A percentile compares a stretch with the other conserved stretches of the same genome.
Conservation (phyloP, 2,329 filamentous ascomycete species). For the Colletotrichum sp. region DNA sequence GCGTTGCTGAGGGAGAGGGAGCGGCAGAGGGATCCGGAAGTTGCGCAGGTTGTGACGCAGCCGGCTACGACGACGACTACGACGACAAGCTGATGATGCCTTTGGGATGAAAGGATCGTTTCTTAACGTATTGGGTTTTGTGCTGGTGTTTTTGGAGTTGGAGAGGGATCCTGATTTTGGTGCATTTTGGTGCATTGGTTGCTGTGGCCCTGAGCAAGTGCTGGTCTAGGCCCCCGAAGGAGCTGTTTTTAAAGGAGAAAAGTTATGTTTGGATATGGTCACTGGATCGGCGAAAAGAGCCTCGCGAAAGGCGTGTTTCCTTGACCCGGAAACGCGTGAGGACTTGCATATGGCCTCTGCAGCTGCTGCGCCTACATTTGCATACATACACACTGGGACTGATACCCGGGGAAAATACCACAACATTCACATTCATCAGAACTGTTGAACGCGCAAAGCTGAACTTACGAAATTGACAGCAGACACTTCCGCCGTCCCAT, state of each 20-base stretch:
- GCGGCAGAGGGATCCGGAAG: neutral
- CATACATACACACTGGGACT: neutral
- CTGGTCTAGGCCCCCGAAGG: constrained; percentile 3
- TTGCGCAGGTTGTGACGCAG: neutral
- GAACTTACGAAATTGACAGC: no score
- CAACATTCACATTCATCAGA: neutral
- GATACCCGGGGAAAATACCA: neutral
- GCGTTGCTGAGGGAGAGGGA: neutral
- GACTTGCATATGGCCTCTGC: neutral
- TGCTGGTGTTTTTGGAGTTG: neutral
- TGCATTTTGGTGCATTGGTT: neutral
- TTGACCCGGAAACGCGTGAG: neutral
- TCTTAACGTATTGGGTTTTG: neutral
- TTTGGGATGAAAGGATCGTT: neutral
- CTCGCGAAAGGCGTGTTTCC: neutral
- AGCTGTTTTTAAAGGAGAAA: neutral
- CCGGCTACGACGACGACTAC: neutral
- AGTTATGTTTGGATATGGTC: neutral
- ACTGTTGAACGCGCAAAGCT: neutral
- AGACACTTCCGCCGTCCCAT: neutral
- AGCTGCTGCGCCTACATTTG: neutral
- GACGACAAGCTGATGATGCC: no score
- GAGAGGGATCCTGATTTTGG: neutral
- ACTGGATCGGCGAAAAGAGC: neutral
- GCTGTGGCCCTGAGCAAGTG: constrained; percentile 15